These are phyloP conservation scores for Trichoderma harzianum DNA, from an alignment of 2,329 filamentous ascomycete species.

Conservation along the genomic window DNA sequence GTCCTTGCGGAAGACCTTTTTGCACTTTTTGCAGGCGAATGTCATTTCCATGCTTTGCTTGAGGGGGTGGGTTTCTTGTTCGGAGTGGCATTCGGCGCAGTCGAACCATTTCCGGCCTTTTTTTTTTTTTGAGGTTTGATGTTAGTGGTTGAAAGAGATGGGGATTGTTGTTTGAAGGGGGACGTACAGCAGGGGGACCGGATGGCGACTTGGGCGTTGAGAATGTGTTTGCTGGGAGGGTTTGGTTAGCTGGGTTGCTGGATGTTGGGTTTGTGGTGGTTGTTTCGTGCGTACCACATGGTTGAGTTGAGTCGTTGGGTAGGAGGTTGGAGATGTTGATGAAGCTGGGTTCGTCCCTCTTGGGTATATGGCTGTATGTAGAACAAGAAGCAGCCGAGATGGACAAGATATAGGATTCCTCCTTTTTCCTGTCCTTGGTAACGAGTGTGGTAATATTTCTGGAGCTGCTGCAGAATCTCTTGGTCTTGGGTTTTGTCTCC, in stretches of 20 bases:
- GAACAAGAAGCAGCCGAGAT: neutral
- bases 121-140: slow-evolving; percentile 39
- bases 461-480: neutral
- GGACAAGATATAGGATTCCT: neutral
- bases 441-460: neutral
- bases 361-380: neutral
- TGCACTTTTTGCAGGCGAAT: slow-evolving; percentile 98
- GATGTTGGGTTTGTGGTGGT: neutral
- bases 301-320: too few relatives aligned
- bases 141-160: slow-evolving; percentile 21
- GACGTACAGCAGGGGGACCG: slow-evolving; percentile 88
- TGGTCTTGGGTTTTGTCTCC: slow-evolving; percentile 1
- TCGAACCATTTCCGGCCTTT: slow-evolving; percentile 93
- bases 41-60: slow-evolving; percentile 79
- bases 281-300: slow-evolving; percentile 15
- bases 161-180: neutral
- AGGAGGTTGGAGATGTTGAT: too few relatives aligned
- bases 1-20: slow-evolving; percentile 96
- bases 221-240: slow-evolving; percentile 81
- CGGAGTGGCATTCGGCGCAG: slow-evolving; percentile 89
- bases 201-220: slow-evolving; percentile 97
- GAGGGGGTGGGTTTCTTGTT: slow-evolving; percentile 74
- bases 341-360: neutral
- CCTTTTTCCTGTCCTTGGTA: neutral
- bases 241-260: neutral